Base-by-base conservation (phyloP, 1,284 basidiomycete species). In the Ganoderma sinense region DNA sequence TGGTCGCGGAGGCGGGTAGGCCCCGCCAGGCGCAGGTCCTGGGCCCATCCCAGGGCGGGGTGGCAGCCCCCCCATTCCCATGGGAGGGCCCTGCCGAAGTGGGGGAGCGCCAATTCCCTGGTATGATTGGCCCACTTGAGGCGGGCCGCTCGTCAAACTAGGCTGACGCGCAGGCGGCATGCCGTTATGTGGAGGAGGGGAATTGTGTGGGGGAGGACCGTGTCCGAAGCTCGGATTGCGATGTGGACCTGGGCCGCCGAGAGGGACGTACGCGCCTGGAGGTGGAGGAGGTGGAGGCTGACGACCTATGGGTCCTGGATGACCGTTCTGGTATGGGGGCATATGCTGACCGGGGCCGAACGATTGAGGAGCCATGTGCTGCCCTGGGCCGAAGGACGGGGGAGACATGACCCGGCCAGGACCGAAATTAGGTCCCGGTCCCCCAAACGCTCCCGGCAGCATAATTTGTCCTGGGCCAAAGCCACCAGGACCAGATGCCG, bases 241-340 rank as follows among this genome's bases (percentile, higher is more conserved):
- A 16, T 70, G 69, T 18, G 64, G 58, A 39, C 55, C 62, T 53
- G 66, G 66, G 13, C 71, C 71, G n/a, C 56, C n/a, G 16, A 61
- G 59, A 48, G 62, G 58, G 31, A 59, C 61, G 40, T 71, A 69
- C 41, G 69, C 56, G 29, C 69, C 63, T 36, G 73, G 69, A 65
- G 74, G 72, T 10, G 62, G 64, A 40, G 72, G 48, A 4, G 48
- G 48, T 2, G 48, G 48, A 53, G 48, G 48, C n/a, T 23, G n/a
- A 8, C 23, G 62, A 45, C 63, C 69, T 68, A 82, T 77, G 71
- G 66, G 55, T 26, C 82, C 82, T 82, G 45, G 83, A 82, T 62
- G 18, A 13, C 69, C 75, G 67, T 82, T 58, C 81, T 61, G 80
- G 76, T 36, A 51, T 31, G 48, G 55, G 14, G 55, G 69, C 55